These are phyloP conservation scores for Carallia brachiata DNA, from an alignment of 345 rosid genomes.

Conservation along the genomic window DNA sequence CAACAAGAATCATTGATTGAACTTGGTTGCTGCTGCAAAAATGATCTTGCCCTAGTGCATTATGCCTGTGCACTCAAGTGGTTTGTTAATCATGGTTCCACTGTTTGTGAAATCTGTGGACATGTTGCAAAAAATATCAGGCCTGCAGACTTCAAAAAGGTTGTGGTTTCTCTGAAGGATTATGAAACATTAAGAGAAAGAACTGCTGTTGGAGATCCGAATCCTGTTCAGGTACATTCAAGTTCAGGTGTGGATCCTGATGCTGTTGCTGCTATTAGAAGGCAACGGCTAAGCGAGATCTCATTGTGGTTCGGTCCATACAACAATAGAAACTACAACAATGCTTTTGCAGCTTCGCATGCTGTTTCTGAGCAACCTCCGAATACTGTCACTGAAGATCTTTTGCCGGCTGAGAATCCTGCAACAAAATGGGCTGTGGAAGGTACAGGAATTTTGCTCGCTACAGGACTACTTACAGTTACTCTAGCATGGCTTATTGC, in stretches of 20 bases:
- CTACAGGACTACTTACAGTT: conserved; percentile 85
- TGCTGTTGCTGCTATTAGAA: conserved; percentile 72
- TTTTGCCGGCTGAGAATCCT: conserved; percentile 53
- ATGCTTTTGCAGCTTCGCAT: conserved; percentile 48
- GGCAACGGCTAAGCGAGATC: conserved; percentile 84
- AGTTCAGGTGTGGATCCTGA: conserved; percentile 65
- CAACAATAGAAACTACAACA: conserved; percentile 25
- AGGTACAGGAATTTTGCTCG: conserved; percentile 92
- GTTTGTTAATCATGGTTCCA: conserved; percentile 95
- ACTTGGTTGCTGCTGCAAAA: conserved; percentile 95
- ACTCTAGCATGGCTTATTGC: conserved; percentile 97
- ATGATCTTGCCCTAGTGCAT: conserved; percentile 84
- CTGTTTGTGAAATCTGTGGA: conserved; percentile 90
- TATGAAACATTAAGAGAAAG: conserved; percentile 71
- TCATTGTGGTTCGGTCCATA: conserved; percentile 80
- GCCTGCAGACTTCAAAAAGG: conserved; percentile 57
- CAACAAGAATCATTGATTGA: conserved; percentile 56
- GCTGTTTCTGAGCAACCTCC: conserved; percentile 63
- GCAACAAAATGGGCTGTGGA: conserved; percentile 96
- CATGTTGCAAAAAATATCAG: conserved; percentile 57
- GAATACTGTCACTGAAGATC: conserved; percentile 49
- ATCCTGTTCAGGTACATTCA: conserved; percentile 39
- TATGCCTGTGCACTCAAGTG: conserved; percentile 95
- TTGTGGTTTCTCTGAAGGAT: conserved; percentile 66
- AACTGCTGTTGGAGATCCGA: conserved; percentile 62